phyloP scores from a whole-genome alignment of 2,329 filamentous ascomycete genomes.

The Purpureocillium lavendulum region DNA sequence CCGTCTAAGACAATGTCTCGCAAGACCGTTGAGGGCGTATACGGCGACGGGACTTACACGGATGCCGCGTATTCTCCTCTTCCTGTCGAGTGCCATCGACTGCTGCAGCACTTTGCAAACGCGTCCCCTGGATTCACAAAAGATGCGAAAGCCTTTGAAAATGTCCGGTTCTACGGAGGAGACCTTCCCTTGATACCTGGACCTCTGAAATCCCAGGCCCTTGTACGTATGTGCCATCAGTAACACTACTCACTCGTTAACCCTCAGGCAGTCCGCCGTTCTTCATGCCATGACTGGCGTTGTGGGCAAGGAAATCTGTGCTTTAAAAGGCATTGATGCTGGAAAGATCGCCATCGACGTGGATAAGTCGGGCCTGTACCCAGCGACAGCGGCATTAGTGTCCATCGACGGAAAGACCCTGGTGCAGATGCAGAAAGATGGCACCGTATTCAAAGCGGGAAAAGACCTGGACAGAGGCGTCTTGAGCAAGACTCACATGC shows the following conservation, averaged over 20 bases:
- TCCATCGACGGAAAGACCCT: slow-evolving; percentile 1
- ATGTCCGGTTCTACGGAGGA: slow-evolving; percentile 18
- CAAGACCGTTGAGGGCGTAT: too few species aligned
- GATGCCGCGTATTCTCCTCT: too few species aligned
- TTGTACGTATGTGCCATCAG: slow-evolving; percentile 7
- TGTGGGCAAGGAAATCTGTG: slow-evolving; percentile 25
- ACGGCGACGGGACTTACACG: too few species aligned
- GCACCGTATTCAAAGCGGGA: slow-evolving; percentile 1
- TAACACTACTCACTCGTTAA: too few species aligned
- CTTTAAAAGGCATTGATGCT: slow-evolving; percentile 18
- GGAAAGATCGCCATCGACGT: slow-evolving; percentile 32
- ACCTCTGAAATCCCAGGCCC: slow-evolving; percentile 23
- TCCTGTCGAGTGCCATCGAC: too few species aligned
- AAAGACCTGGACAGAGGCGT: slow-evolving; percentile 2
- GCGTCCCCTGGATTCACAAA: slow-evolving; percentile 7
- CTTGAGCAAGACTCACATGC: slow-evolving; percentile 13
- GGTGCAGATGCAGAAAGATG: not conserved
- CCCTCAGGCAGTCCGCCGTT: slow-evolving; percentile 13
- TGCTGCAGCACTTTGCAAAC: too few species aligned
- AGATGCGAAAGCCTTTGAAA: too few species aligned
- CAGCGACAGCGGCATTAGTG: slow-evolving; percentile 4
- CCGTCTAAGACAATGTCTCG: too few species aligned
- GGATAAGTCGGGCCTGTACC: slow-evolving; percentile 33
- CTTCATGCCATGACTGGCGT: slow-evolving; percentile 26
- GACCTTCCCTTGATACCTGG: too few species aligned